Evolutionary conservation across 495 filamentous ascomycete genomes (phyloP), one percentile per base, ranked within the genome.

Genomic region (Trichodelitschia bisporula): DNA sequence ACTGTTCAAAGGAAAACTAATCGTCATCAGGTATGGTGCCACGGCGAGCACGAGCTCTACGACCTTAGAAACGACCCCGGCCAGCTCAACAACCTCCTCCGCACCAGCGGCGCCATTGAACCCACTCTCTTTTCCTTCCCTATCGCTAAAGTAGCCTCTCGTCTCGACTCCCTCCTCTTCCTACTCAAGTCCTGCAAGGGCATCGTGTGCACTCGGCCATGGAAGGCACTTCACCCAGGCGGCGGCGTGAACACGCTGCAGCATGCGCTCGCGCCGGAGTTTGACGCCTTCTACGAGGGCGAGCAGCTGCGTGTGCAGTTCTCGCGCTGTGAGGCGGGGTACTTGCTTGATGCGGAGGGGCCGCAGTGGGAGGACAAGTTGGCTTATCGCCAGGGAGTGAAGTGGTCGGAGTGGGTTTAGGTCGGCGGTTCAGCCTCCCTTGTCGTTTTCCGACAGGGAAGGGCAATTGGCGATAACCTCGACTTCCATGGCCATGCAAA

Each of bases 341-440:
- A 72, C 30, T 48, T 75, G 9, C 20, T 64, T 0, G 64, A 63
- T 28, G 59, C 63, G 0, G 69, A 75, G 40, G 69, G 69, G 0
- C 62, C 65, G n/a, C n/a, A n/a, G n/a, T n/a, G n/a, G n/a, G n/a
- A n/a, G n/a, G n/a, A n/a, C n/a, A n/a, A n/a, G n/a, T n/a, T n/a
- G n/a, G n/a, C n/a, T n/a, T n/a, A n/a, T n/a, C n/a, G n/a, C n/a
- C n/a, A n/a, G n/a, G n/a, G n/a, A n/a, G n/a, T n/a, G n/a, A n/a
- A n/a, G n/a, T n/a, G n/a, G n/a, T n/a, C n/a, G n/a, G n/a, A n/a
- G n/a, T n/a, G n/a, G n/a, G n/a, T n/a, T n/a, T n/a, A n/a, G n/a
- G n/a, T n/a, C n/a, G n/a, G n/a, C n/a, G n/a, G n/a, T n/a, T n/a
- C n/a, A n/a, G n/a, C n/a, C n/a, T n/a, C n/a, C n/a, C n/a, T n/a